A percentile compares a stretch with the other conserved stretches of the same genome.
Conservation (phyloP, 306 rosid genomes). For the Ochetophila trinervis region DNA sequence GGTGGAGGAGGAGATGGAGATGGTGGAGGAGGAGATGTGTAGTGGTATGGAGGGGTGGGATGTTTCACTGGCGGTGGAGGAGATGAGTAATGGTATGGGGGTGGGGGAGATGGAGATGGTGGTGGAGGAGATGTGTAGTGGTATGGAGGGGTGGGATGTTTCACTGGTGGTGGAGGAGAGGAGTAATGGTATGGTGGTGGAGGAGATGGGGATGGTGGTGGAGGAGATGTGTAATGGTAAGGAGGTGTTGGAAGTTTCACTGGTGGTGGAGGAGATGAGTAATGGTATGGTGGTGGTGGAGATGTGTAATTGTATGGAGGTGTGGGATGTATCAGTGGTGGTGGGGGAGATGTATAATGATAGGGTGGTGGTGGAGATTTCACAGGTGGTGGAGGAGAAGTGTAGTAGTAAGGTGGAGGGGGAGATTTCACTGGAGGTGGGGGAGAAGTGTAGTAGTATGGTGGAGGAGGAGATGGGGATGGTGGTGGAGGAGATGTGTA, state of each 20-base stretch:
- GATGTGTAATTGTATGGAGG: constrained; percentile 23
- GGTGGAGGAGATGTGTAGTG: constrained; percentile 11
- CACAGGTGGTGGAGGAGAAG: constrained; percentile 35
- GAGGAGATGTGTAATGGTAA: constrained; percentile 7
- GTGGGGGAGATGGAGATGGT: constrained; percentile 10
- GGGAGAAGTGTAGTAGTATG: constrained; percentile 53
- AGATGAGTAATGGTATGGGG: constrained; percentile 28
- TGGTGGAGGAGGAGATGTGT: constrained; percentile 50
- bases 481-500: constrained; percentile 57
- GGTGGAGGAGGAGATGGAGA: constrained; percentile 38
- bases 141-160: background rate
- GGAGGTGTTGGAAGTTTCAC: constrained; percentile 12
- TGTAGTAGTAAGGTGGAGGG: constrained; percentile 47
- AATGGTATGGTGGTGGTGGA: no score
- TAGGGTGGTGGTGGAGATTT: constrained; percentile 16
- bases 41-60: constrained; percentile 38
- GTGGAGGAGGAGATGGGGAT: constrained; percentile 20
- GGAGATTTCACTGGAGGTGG: constrained; percentile 60
- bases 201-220: constrained; percentile 21
- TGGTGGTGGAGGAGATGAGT: constrained; percentile 10
- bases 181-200: constrained; percentile 14
- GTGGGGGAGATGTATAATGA: constrained; percentile 20
- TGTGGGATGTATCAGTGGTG: constrained; percentile 9
- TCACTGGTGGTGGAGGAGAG: constrained; percentile 21
- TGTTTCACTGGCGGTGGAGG: constrained; percentile 35